Percentiles rank a stretch among this genome's conserved stretches.
These are phyloP conservation scores for Mortierella sp. DNA, from an alignment of 371 early-diverging fungal genomes.

Conservation along the genomic window DNA sequence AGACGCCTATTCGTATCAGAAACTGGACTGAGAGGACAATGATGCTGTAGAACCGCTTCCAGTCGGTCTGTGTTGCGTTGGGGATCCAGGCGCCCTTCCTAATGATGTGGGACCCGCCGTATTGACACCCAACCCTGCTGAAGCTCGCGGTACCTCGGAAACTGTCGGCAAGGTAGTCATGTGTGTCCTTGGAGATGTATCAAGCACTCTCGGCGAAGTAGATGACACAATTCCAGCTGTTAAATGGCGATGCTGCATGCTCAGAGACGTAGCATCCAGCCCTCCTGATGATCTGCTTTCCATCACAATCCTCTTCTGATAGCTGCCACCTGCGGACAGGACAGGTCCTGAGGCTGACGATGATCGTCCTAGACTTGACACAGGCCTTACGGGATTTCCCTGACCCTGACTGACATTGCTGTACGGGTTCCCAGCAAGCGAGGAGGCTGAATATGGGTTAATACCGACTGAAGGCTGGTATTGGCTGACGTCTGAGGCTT, in stretches of 20 bases:
- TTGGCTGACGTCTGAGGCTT: not conserved
- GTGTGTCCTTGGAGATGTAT: constrained; percentile 22
- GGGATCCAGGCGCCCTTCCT: too few relatives aligned
- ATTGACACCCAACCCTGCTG: too few relatives aligned
- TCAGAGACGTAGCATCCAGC: constrained; percentile 22
- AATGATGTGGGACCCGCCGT: too few relatives aligned
- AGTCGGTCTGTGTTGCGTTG: too few relatives aligned
- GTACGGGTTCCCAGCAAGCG: constrained; percentile 15
- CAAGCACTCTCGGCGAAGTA: constrained; percentile 23
- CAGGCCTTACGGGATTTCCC: constrained; percentile 11
- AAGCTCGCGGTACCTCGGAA: too few relatives aligned
- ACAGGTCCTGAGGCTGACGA: constrained; percentile 32
- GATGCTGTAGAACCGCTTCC: too few relatives aligned
- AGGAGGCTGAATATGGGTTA: constrained; percentile 19
- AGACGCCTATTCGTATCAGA: too few relatives aligned
- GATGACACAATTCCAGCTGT: constrained; percentile 9
- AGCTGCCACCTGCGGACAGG: constrained; percentile 18
- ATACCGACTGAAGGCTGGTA: not conserved
- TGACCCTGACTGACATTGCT: not conserved
- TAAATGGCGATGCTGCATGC: constrained; percentile 13
- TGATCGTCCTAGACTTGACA: constrained; percentile 16
- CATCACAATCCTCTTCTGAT: constrained; percentile 39
- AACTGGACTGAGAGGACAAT: too few relatives aligned
- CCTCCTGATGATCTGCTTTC: constrained; percentile 27
- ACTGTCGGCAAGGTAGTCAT: too few relatives aligned